Evolutionary conservation across 2,329 filamentous ascomycete species (phyloP), one percentile per base, ranked within the genome.

Genomic region (Verticillium nonalfalfae): DNA sequence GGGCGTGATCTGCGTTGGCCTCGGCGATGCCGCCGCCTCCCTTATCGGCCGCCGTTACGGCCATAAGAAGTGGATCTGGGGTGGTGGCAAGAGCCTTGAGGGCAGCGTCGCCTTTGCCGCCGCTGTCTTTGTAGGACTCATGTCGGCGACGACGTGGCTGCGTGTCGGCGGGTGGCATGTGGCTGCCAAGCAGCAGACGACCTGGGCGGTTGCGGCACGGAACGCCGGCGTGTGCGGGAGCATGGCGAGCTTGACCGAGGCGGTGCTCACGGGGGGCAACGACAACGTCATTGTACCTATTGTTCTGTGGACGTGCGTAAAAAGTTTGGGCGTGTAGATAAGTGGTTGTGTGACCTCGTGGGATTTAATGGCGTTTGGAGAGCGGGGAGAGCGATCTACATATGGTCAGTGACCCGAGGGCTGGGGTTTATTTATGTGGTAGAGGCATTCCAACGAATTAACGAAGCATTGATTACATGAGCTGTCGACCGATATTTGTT

Each of bases 231-330:
- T 90, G 57, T 96, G 93, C 66, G 93, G 90, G 7, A 82, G 83
- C 52, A 85, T 93, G 62, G 91, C 93, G 34, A 97, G 93, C 74
- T 81, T 97, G 67, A 96, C 95, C 59, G 95, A 99, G 78, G 93
- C 95, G 33, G 94, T 97, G 56, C 78, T 99, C 65, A 98, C 95
- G 14, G 95, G 95, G 2, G 95, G 94, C 35, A 99, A 99, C 75
- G 95, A 99, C 80, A 99, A 99, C 79, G 95, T 99, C 18, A 89
- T 98, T 65, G 94, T 98, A 65, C 95, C 95, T 4, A 86, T 99
- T 61, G 87, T 96, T 58, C 77, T 99, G 63, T 99, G 95, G 95
- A 84, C 93, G 63, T 87, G 96, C 69, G 93, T 97, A 45, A 90
- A 94, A 75, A 91, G 91, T 21, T 75, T 94, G 63, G 83, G 83